phyloP scores from a whole-genome alignment of 2,329 filamentous ascomycete species.

The Aspergillus sp. region DNA sequence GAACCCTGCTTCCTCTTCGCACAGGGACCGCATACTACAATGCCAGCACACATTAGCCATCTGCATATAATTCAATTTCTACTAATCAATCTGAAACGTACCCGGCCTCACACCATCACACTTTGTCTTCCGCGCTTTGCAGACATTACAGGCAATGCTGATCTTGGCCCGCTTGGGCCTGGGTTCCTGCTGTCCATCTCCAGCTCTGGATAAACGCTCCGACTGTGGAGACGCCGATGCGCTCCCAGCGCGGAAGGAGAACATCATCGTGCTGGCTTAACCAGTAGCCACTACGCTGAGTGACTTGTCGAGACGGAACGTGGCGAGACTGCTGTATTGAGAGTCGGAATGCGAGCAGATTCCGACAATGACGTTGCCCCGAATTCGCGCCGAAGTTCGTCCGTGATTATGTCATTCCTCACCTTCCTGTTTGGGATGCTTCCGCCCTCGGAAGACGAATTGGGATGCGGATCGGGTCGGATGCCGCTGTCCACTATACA shows the following conservation, averaged over 20 bases:
- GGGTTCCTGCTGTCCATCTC: not conserved
- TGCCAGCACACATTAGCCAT: not conserved
- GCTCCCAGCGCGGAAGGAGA: not conserved
- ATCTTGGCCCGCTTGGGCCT: not conserved
- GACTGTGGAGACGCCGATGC: not conserved
- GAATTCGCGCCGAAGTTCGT: not conserved
- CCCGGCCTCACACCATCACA: not conserved
- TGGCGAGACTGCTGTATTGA: not conserved
- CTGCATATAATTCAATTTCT: no score
- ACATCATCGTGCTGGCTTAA: not conserved
- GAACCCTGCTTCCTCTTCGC: not conserved
- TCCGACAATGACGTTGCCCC: not conserved
- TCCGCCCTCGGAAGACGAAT: not conserved
- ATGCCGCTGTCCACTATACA: not conserved
- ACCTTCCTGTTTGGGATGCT: not conserved
- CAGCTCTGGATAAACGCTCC: not conserved
- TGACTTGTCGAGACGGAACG: not conserved
- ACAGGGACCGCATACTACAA: not conserved
- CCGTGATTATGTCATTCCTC: not conserved
- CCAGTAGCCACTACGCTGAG: not conserved
- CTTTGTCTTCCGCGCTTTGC: not conserved
- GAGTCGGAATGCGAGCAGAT: not conserved
- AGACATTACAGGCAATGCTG: not conserved
- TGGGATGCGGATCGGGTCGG: not conserved
- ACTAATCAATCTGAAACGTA: not conserved